Base-by-base conservation (phyloP, 1,139 yeast genomes). In the Blastobotrys raffinosifermentans region DNA sequence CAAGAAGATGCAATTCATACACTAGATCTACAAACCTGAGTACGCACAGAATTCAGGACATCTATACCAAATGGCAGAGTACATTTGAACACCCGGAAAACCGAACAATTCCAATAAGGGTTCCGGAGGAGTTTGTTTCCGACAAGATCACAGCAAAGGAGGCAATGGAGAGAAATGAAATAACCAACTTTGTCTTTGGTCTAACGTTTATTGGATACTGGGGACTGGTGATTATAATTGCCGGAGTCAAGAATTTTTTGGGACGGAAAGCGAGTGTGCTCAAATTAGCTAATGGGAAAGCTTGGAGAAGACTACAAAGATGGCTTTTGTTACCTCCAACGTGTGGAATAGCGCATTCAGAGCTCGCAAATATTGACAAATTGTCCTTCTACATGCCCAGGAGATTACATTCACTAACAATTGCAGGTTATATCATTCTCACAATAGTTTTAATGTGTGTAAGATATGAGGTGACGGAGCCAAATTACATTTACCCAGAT, bases 111-210 rank as follows among this genome's bases (percentile, higher is more conserved):
- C n/a, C 31, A 4, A 18, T 25, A 9, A 3, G 21, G 11, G 11
- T 32, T 16, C 23, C 23, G 4, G 14, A n/a, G 20, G 19, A 14
- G 13, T 6, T 17, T 16, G 19, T 39, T 9, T 18, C 22, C 10
- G 19, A 25, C 10, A 26, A 29, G 14, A 16, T 33, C 13, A 11
- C 8, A 11, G 37, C 37, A 4, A 29, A 18, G 15, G 26, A 11
- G 10, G 40, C 31, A 10, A 33, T 20, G 23, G 23, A 8, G 23
- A 20, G n/a, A n/a, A 20, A 20, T 20, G 23, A 20, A 20, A n/a
- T n/a, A n/a, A n/a, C n/a, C n/a, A n/a, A n/a, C n/a, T n/a, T n/a
- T n/a, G n/a, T n/a, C n/a, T n/a, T n/a, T n/a, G n/a, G n/a, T n/a
- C n/a, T n/a, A n/a, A n/a, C 8, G 21, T 7, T 6, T 19, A 19